These are phyloP conservation scores for Hypoxylon sp. DNA, from an alignment of 2,329 filamentous ascomycete genomes.

Conservation along the genomic window DNA sequence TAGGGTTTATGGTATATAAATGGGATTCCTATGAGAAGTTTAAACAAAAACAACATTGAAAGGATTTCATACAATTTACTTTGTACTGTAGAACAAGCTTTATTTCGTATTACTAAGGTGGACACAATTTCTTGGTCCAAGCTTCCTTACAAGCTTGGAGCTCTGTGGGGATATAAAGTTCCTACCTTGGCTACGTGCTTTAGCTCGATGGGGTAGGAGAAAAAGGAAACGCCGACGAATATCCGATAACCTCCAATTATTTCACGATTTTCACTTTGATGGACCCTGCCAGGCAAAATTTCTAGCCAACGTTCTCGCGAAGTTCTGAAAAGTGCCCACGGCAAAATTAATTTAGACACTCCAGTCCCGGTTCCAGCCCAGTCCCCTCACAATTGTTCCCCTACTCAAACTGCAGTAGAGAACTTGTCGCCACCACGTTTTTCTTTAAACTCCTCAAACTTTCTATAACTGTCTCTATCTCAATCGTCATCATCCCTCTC, in stretches of 20 bases:
- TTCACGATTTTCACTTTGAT: constrained; percentile 34
- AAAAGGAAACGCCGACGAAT: constrained; percentile 43
- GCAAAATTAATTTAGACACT: constrained; percentile 43
- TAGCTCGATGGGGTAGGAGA: constrained; percentile 11
- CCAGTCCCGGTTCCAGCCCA: constrained; percentile 39
- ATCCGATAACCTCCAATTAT: constrained; percentile 41
- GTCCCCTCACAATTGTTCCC: constrained; percentile 3
- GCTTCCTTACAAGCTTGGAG: background rate
- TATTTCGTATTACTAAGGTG: background rate
- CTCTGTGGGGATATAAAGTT: background rate
- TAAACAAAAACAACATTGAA: background rate
- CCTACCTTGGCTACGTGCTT: background rate
- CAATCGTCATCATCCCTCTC: constrained; percentile 11
- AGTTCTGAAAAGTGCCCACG: constrained; percentile 32
- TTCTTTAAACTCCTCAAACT: background rate
- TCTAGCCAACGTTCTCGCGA: constrained; percentile 24
- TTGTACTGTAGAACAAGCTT: too few species aligned
- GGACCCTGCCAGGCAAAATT: constrained; percentile 24
- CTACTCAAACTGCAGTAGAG: constrained; percentile 1
- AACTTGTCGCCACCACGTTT: constrained; percentile 31
- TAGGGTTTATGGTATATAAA: background rate
- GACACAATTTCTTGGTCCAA: background rate
- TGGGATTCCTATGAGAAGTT: background rate
- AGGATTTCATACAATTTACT: too few species aligned
- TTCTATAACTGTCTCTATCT: background rate